Percentiles rank a stretch among this genome's conserved stretches.
These are phyloP conservation scores for Astrothelium macrocarpum DNA, from an alignment of 495 filamentous ascomycete species.

Conservation along the genomic window DNA sequence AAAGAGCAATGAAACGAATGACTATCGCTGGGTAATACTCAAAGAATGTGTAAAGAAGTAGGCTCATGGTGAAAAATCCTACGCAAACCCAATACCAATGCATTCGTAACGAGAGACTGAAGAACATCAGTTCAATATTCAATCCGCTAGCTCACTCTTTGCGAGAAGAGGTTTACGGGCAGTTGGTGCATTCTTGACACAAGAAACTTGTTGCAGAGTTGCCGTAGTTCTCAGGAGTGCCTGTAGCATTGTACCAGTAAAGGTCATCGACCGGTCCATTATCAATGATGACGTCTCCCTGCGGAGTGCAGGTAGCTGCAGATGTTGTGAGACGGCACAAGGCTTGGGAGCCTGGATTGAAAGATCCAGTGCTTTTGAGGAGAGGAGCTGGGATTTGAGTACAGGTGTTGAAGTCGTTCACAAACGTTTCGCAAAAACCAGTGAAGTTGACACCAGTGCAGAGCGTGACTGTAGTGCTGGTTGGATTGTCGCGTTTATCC, in stretches of 20 bases:
- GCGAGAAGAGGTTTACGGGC: not conserved
- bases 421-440: not conserved
- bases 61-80: too few species aligned
- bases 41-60: too few species aligned
- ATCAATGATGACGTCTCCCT: not conserved
- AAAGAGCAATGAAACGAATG: not conserved
- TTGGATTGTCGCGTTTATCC: not conserved
- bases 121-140: not conserved
- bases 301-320: not conserved
- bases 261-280: not conserved
- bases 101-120: not conserved
- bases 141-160: not conserved
- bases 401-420: not conserved
- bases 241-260: not conserved
- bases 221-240: not conserved
- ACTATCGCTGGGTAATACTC: too few species aligned
- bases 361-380: not conserved
- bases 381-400: conserved; percentile 1
- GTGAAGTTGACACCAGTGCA: not conserved
- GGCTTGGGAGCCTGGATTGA: not conserved
- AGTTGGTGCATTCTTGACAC: not conserved
- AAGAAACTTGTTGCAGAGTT: not conserved
- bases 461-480: not conserved
- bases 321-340: conserved; percentile 3
- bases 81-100: not conserved